Conservation (phyloP, 108 stramenopile genomes). For the Cylindrotheca closterium region DNA sequence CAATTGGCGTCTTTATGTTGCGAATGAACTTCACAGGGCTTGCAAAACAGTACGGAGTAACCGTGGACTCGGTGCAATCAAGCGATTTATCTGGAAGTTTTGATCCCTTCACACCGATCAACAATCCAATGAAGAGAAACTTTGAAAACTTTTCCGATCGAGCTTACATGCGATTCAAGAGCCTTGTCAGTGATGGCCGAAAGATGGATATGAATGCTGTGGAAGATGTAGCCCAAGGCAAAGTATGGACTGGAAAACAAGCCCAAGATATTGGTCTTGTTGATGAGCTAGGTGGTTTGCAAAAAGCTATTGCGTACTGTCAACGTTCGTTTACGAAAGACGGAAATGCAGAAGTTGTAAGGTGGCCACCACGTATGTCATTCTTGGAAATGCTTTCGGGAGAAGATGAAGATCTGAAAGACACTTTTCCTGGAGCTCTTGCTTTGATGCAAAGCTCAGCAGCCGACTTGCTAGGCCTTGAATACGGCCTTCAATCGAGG, state of each 20-base stretch:
- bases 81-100: constrained; percentile 51
- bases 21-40: constrained; percentile 63
- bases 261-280: constrained; percentile 67
- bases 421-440: constrained; percentile 13
- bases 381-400: constrained; percentile 10
- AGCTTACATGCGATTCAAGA: constrained; percentile 69
- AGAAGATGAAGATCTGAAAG: constrained; percentile 15
- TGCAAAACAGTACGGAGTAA: constrained; percentile 63
- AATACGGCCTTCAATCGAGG: neutral
- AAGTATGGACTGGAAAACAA: constrained; percentile 78
- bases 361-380: constrained; percentile 47
- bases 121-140: constrained; percentile 51
- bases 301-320: constrained; percentile 68
- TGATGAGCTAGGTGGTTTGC: constrained; percentile 71
- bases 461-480: neutral
- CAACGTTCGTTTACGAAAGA: constrained; percentile 44
- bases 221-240: constrained; percentile 64
- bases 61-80: constrained; percentile 49
- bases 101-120: constrained; percentile 60
- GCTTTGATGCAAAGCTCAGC: neutral
- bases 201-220: constrained; percentile 47
- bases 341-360: constrained; percentile 48
- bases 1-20: constrained; percentile 76
- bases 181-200: constrained; percentile 56
- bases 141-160: constrained; percentile 43